Conservation (phyloP, 352 stramenopile species). For the Phytopythium litorale region DNA sequence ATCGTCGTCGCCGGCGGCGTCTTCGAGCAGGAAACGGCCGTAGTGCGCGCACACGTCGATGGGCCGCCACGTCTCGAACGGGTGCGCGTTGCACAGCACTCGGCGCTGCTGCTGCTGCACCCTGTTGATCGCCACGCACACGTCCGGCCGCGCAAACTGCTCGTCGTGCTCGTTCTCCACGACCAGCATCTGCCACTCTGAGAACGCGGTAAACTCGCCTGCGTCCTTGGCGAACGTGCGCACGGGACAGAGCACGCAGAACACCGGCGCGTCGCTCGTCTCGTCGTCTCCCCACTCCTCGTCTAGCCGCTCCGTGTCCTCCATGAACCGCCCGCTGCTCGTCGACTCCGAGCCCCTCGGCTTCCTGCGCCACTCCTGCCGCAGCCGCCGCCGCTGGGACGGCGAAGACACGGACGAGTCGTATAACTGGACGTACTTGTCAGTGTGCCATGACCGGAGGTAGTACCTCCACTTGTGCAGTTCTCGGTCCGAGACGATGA, state of each 20-base stretch:
- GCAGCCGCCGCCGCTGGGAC: constrained; percentile 36
- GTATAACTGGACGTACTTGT: constrained; percentile 64
- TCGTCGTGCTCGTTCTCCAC: constrained; percentile 65
- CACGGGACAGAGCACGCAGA: constrained; percentile 61
- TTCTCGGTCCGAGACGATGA: constrained; percentile 72
- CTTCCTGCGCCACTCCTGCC: constrained; percentile 53
- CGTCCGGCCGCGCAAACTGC: constrained; percentile 33
- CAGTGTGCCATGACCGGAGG: constrained; percentile 49
- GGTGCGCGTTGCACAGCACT: constrained; percentile 56
- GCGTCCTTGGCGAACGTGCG: constrained; percentile 47
- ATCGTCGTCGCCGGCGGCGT: not conserved
- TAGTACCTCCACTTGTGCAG: constrained; percentile 80
- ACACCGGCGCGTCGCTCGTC: constrained; percentile 38
- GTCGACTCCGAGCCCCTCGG: not conserved
- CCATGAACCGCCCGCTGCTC: constrained; percentile 8
- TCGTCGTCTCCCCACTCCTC: constrained; percentile 51
- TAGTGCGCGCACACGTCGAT: constrained; percentile 34
- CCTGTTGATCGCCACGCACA: constrained; percentile 36
- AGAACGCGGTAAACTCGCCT: constrained; percentile 40
- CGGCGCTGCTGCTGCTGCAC: constrained; percentile 47
- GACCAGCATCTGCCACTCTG: constrained; percentile 65
- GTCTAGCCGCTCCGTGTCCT: constrained; percentile 27
- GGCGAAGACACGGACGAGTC: constrained; percentile 16
- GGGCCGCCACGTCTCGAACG: constrained; percentile 57
- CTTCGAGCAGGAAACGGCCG: constrained; percentile 36